Base-by-base conservation (phyloP, 129 eudicot species). In the Arctium minus region DNA sequence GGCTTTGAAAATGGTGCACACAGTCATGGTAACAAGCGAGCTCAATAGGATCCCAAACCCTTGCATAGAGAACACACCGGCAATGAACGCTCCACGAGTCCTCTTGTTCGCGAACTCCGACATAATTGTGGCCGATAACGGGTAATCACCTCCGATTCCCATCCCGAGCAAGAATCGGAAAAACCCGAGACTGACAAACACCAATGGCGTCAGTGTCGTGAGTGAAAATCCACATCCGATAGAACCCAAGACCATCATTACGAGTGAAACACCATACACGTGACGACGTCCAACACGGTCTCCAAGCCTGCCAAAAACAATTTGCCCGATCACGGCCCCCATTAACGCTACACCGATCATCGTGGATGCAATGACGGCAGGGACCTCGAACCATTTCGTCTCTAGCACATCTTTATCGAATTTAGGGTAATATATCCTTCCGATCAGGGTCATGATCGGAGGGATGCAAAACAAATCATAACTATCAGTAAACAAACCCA, bases 121-220 rank as follows among this genome's bases (percentile, higher is more conserved):
- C 86, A 89, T 86, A 29, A 89, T 89, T 0, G 88, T 86, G 0
- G 92, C 92, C 5, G 92, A 89, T 40, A 80, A 72, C 27, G 85
- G 85, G 38, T 89, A 89, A 29, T 89, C 93, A 2, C 93, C 93
- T 0, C 93, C 93, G 12, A 90, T 90, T 10, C 93, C 93, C 0
- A 80, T n/a, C 38, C 93, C 93, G 0, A 87, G 81, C 32, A 77
- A 4, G 36, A 90, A 90, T 80, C 93, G 53, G n/a, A 90, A 90
- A 22, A 90, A 83, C 3, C 86, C 81, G 2, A 90, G 89, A n/a
- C 79, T 82, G 4, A 72, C 79, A 68, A 90, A 75, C 39, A 87
- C 89, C 56, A 42, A 73, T 0, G 40, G 30, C 46, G 36, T 80
- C 74, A 82, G 44, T 37, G 44, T 73, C 17, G 83, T 76, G 11